These are phyloP conservation scores for Fallopia convolvulus DNA, from an alignment of 148 eudicot species.

Conservation along the genomic window DNA sequence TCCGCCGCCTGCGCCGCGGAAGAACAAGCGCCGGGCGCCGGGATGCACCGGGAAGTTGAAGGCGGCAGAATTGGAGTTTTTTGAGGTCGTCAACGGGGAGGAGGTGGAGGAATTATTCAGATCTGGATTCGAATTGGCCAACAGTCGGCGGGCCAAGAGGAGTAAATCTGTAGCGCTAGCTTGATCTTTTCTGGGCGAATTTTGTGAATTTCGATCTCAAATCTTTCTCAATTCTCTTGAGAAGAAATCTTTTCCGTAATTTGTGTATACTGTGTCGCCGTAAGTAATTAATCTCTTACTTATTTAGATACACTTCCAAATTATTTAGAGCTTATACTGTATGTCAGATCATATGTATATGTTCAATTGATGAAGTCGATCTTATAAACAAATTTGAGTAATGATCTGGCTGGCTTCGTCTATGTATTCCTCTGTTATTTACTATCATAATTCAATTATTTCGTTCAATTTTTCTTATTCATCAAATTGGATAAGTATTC, in stretches of 20 bases:
- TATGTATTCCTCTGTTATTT: too few relatives aligned
- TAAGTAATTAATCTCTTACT: background rate
- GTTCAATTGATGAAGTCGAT: too few relatives aligned
- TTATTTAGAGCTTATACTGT: background rate
- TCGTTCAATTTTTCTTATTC: too few relatives aligned
- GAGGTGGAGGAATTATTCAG: conserved; percentile 9
- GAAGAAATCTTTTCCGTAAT: too few relatives aligned
- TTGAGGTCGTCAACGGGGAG: background rate
- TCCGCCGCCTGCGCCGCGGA: conserved; percentile 11
- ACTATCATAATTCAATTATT: too few relatives aligned
- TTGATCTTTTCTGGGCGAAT: background rate
- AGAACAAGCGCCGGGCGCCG: conserved; percentile 2
- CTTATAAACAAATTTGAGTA: too few relatives aligned
- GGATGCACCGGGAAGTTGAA: background rate
- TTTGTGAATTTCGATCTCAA: background rate
- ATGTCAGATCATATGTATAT: too few relatives aligned
- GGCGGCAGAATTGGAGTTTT: background rate
- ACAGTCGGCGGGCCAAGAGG: background rate
- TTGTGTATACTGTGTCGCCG: background rate
- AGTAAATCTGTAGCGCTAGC: background rate
- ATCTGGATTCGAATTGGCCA: conserved; percentile 1
- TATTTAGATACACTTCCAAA: background rate
- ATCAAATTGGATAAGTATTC: too few relatives aligned
- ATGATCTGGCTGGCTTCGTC: too few relatives aligned
- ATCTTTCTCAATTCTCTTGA: too few relatives aligned